A percentile compares a stretch with the other conserved stretches of the same genome.
These are phyloP conservation scores for Fusarium sacchari DNA, from an alignment of 2,329 filamentous ascomycete species.

Conservation along the genomic window DNA sequence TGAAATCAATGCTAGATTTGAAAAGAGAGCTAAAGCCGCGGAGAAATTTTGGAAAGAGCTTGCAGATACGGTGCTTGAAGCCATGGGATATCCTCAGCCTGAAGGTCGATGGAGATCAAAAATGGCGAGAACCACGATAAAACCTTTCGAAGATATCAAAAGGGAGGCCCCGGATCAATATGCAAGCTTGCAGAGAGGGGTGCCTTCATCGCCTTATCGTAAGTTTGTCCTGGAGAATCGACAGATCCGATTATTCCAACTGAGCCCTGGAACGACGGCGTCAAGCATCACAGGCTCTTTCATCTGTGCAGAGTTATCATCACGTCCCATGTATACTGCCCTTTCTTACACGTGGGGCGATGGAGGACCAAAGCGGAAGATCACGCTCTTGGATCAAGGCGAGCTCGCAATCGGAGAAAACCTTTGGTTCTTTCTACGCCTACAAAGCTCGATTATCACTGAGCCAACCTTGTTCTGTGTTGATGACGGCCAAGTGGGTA, in stretches of 20 bases:
- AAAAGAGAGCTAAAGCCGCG: not conserved
- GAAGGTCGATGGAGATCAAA: not conserved
- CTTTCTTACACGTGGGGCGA: not conserved
- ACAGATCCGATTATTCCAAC: too few relatives aligned
- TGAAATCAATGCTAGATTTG: not conserved
- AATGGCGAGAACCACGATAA: not conserved
- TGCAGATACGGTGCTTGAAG: not conserved
- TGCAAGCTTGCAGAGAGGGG: not conserved
- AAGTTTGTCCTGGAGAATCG: too few relatives aligned
- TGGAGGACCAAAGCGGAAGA: accelerated
- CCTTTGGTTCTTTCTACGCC: not conserved
- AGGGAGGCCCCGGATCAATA: accelerated
- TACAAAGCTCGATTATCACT: not conserved
- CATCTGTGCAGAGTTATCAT: not conserved
- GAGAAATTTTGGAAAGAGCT: not conserved
- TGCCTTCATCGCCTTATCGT: not conserved
- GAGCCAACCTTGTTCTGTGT: not conserved
- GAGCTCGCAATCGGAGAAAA: not conserved
- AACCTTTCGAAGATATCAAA: not conserved
- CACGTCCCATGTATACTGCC: not conserved
- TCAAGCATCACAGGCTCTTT: too few relatives aligned
- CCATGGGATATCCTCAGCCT: not conserved
- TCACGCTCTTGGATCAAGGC: not conserved
- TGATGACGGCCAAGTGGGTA: too few relatives aligned
- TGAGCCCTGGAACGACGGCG: too few relatives aligned